These are phyloP conservation scores for Hypoxylon subgilvum DNA, from an alignment of 495 filamentous ascomycete genomes.

Conservation along the genomic window DNA sequence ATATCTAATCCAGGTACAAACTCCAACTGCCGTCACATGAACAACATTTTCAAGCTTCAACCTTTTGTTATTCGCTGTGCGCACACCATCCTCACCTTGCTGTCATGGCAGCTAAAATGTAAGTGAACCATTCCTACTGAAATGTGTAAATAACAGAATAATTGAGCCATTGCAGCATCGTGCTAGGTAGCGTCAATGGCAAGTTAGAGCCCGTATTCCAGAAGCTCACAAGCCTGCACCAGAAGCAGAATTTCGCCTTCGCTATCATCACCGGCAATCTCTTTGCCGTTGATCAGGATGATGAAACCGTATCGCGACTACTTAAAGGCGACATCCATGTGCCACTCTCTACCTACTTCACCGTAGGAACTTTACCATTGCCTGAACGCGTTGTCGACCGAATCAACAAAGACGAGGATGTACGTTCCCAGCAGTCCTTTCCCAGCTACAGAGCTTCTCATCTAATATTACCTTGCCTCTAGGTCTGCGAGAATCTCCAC, in stretches of 20 bases:
- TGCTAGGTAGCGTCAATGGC: slow-evolving; percentile 79
- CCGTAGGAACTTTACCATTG: slow-evolving; percentile 69
- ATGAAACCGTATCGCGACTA: slow-evolving; percentile 66
- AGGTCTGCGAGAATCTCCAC: slow-evolving; percentile 85
- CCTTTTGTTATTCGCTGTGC: too few relatives aligned
- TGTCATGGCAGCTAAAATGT: slow-evolving; percentile 75
- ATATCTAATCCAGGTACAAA: too few relatives aligned
- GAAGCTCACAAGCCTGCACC: slow-evolving; percentile 77
- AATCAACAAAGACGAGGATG: slow-evolving; percentile 74
- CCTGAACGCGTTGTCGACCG: slow-evolving; percentile 71
- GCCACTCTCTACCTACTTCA: slow-evolving; percentile 86
- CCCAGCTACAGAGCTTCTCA: background rate
- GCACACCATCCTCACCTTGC: background rate
- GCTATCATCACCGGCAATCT: slow-evolving; percentile 84
- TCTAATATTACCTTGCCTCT: slow-evolving; percentile 2
- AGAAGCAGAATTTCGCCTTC: slow-evolving; percentile 84
- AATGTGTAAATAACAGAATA: background rate
- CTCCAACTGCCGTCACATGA: too few relatives aligned
- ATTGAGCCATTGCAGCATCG: slow-evolving; percentile 62
- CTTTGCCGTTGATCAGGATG: slow-evolving; percentile 65
- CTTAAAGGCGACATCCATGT: slow-evolving; percentile 73
- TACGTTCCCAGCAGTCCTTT: slow-evolving; percentile 22
- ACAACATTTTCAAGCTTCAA: too few relatives aligned
- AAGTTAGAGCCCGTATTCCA: slow-evolving; percentile 72
- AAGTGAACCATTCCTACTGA: slow-evolving; percentile 46